These are phyloP conservation scores for Phanerochaete carnosa DNA, from an alignment of 768 basidiomycete species.

Conservation along the genomic window DNA sequence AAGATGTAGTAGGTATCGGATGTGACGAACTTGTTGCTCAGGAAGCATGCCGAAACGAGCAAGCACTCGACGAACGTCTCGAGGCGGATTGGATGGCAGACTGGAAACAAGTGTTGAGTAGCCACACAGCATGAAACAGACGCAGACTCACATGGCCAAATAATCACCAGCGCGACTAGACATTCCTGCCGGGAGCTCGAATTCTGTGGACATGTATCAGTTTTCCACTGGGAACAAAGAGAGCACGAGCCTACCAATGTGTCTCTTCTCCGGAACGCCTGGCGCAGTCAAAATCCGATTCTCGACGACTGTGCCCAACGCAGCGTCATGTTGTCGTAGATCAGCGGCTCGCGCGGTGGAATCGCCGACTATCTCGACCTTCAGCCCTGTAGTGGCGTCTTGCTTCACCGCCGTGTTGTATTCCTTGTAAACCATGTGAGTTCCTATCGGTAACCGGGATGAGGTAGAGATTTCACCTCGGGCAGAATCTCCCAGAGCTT, in stretches of 20 bases:
- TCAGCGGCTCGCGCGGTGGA: constrained; percentile 31
- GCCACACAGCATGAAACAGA: neutral
- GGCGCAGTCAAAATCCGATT: constrained; percentile 37
- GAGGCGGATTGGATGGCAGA: constrained; percentile 38
- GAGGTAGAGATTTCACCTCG: constrained; percentile 25
- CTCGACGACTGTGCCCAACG: constrained; percentile 36
- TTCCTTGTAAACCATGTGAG: constrained; percentile 22
- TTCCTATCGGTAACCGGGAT: no score
- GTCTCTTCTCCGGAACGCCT: constrained; percentile 38
- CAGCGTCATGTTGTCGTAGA: constrained; percentile 36
- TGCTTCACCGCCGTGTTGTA: constrained; percentile 26
- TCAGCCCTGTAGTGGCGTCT: constrained; percentile 12
- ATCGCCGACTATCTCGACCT: constrained; percentile 29
- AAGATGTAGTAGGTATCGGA: neutral
- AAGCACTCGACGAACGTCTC: constrained; percentile 36
- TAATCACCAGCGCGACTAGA: constrained; percentile 46
- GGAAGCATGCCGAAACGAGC: constrained; percentile 34
- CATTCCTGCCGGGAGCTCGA: constrained; percentile 36
- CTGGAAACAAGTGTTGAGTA: constrained; percentile 16
- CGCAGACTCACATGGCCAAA: constrained; percentile 35
- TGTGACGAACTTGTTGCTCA: constrained; percentile 33
- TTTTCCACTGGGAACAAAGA: neutral
- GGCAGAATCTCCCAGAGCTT: constrained; percentile 35
- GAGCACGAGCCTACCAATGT: constrained; percentile 32
- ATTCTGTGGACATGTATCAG: constrained; percentile 22